phyloP scores from a whole-genome alignment of 441 rosid genomes.

The Melastoma candidum region DNA sequence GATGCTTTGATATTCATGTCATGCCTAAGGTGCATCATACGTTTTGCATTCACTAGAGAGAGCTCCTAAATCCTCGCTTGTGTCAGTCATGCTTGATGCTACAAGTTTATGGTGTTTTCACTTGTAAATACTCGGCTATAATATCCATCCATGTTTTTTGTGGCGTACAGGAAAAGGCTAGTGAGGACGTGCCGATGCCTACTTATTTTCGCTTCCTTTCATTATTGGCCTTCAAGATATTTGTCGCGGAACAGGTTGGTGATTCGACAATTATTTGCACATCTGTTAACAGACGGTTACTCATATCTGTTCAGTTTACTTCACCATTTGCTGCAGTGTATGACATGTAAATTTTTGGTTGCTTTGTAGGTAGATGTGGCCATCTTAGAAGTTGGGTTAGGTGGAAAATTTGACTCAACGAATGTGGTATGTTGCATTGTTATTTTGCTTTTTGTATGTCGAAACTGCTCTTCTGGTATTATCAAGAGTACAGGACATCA shows the following conservation, averaged over 20 bases:
- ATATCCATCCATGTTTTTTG: conserved; percentile 5
- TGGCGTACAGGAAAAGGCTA: conserved; percentile 52
- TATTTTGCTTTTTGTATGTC: no score
- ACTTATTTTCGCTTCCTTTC: conserved; percentile 85
- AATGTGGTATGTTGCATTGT: conserved; percentile 58
- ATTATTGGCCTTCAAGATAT: conserved; percentile 88
- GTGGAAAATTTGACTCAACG: conserved; percentile 92
- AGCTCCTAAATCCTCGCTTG: no score
- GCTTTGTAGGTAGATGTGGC: conserved; percentile 84
- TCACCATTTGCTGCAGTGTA: background rate
- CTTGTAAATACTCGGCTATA: conserved; percentile 6
- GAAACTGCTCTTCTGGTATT: no score
- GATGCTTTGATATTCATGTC: no score
- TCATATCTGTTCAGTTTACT: background rate
- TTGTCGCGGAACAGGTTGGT: conserved; percentile 82
- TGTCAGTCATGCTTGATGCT: no score
- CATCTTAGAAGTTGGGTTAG: conserved; percentile 93
- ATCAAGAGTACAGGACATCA: background rate
- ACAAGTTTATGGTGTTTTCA: no score
- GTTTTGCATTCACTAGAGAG: no score
- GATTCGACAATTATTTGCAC: background rate
- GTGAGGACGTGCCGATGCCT: conserved; percentile 87
- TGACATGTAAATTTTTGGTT: conserved; percentile 1
- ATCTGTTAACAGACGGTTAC: no score
- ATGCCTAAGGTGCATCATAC: no score